Evolutionary conservation across 371 early-diverging fungal genomes (phyloP), one percentile per base, ranked within the genome.

Genomic region (Mortierella sp.): DNA sequence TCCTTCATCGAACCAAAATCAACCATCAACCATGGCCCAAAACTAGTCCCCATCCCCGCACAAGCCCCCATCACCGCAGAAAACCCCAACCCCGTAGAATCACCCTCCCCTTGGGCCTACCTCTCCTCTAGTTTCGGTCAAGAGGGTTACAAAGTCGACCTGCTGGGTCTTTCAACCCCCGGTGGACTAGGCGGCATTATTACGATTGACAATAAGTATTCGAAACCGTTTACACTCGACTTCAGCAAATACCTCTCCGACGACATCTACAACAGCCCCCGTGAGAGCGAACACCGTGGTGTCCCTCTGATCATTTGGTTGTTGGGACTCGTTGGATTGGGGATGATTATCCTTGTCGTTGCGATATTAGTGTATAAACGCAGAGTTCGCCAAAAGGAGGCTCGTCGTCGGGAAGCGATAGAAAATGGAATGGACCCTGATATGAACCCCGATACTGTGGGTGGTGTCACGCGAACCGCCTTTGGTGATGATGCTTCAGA

Each of bases 121-220:
- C 68, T 68, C 68, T 68, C 68, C 11, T 38, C 34, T 42, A 42
- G 24, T 24, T 68, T 68, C 68, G 68, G 68, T 11, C 68, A 24
- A 3, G 9, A 34, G 21, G 68, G 68, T 38, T 68, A 68, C 34
- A 21, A 24, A 3, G 24, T 68, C 24, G 68, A 68, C 24, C 24
- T 68, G 24, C 38, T 38, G 11, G 68, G 68, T 9, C 7, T 42
- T 24, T 42, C 68, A 21, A 68, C n/a, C 11, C 38, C 1, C 3
- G 68, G 68, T 10, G 68, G 68, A 8, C 34, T 42, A 9, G 68
- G 68, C 2, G 68, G 68, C 9, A 31, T 31, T 16, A 31, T 34
- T 21, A 7, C 0, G 6, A 38, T 42, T 21, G 68, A 68, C 44
- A 68, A 34, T 5, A 0, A 10, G 24, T 10, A 42, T 10, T 38